These are phyloP conservation scores for Pleurotus djamor DNA, from an alignment of 768 basidiomycete genomes.

Conservation along the genomic window DNA sequence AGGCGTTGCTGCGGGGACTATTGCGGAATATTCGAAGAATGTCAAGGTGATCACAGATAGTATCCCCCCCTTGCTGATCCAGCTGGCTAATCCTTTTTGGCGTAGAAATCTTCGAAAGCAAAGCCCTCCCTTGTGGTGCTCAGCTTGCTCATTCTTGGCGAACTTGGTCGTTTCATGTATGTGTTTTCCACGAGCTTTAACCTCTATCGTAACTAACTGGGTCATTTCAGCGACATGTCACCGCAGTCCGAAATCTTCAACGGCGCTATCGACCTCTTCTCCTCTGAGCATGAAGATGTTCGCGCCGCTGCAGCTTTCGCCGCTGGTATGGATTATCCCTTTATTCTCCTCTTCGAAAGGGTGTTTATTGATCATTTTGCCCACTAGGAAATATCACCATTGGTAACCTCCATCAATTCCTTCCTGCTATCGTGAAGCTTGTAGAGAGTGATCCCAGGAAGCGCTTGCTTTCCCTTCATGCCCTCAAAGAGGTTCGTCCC, in stretches of 20 bases:
- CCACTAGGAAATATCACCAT: constrained; percentile 90
- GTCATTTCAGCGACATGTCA: constrained; percentile 73
- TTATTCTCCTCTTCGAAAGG: not conserved
- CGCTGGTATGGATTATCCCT: constrained; percentile 48
- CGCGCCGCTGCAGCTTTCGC: constrained; percentile 93
- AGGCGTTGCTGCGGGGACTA: constrained; percentile 74
- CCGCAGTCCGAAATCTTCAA: constrained; percentile 77
- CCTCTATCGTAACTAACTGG: constrained; percentile 8
- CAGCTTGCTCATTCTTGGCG: constrained; percentile 86
- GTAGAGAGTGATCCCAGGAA: constrained; percentile 74
- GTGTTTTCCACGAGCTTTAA: constrained; percentile 18
- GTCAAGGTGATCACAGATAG: constrained; percentile 56
- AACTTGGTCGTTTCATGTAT: constrained; percentile 89
- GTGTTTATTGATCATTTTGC: not conserved
- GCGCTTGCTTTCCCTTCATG: constrained; percentile 84
- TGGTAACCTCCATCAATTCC: constrained; percentile 84
- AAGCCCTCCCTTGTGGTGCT: constrained; percentile 71
- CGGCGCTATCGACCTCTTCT: constrained; percentile 70
- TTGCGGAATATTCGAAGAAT: constrained; percentile 81
- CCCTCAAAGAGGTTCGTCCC: constrained; percentile 81
- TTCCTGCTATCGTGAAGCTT: constrained; percentile 81
- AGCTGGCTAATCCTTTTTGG: not conserved
- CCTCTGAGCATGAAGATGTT: constrained; percentile 79
- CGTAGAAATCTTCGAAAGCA: constrained; percentile 55
- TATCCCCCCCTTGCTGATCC: not conserved